Percentiles rank a stretch among this genome's conserved stretches.
These are phyloP conservation scores for Macrophomina phaseolina DNA, from an alignment of 2,329 filamentous ascomycete genomes.

Conservation along the genomic window DNA sequence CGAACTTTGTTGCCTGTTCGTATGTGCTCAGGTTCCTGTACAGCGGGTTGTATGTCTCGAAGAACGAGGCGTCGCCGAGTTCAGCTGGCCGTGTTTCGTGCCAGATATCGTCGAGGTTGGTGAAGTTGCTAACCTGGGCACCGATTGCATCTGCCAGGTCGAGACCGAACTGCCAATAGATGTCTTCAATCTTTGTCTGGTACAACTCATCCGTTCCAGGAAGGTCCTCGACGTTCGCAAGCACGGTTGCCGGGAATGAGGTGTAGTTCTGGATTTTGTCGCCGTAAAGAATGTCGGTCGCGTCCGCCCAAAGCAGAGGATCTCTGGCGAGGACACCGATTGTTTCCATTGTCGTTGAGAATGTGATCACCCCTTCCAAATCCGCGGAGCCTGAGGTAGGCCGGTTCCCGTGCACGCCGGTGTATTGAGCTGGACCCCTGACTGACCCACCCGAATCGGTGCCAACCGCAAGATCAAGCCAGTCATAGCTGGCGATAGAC, in stretches of 20 bases:
- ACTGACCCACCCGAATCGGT: conserved; percentile 56
- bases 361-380: neutral
- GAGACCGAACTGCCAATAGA: neutral
- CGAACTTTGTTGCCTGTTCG: neutral
- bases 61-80: neutral
- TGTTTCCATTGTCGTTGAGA: neutral
- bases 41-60: neutral
- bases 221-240: neutral
- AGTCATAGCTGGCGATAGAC: conserved; percentile 50
- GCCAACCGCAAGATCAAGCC: conserved; percentile 54
- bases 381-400: neutral
- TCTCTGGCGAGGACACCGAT: neutral
- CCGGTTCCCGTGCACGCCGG: conserved; percentile 50
- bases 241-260: neutral
- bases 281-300: neutral
- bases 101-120: neutral
- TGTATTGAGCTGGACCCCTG: conserved; percentile 50
- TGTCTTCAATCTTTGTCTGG: neutral
- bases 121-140: neutral
- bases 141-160: neutral
- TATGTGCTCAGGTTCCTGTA: neutral
- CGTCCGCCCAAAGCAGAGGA: neutral
- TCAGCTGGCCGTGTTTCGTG: neutral
- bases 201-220: neutral
- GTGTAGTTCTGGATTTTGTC: neutral